A percentile compares a stretch with the other conserved stretches of the same genome.
Conservation (phyloP, 352 stramenopile genomes). For the Globisporangium acanthophoron region DNA sequence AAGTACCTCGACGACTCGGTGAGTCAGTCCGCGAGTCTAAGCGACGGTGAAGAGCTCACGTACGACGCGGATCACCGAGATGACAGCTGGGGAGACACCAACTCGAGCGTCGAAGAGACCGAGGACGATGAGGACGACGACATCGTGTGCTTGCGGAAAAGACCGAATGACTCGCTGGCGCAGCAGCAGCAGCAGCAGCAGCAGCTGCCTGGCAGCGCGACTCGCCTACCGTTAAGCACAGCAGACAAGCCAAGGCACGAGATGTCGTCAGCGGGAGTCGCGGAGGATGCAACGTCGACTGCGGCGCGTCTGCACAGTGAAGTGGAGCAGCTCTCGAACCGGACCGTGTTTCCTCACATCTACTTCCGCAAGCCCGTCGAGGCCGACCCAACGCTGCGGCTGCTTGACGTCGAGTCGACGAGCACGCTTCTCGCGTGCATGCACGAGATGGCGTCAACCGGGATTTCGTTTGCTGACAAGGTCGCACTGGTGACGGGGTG, state of each 20-base stretch:
- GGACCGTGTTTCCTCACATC: slow-evolving; percentile 63
- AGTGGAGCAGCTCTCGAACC: slow-evolving; percentile 61
- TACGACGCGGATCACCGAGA: not conserved
- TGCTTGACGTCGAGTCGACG: slow-evolving; percentile 81
- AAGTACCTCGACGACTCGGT: slow-evolving; percentile 30
- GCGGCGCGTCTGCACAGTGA: slow-evolving; percentile 36
- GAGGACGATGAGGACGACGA: slow-evolving; percentile 46
- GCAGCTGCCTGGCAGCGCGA: not conserved
- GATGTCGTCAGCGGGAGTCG: not conserved
- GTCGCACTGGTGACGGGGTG: slow-evolving; percentile 83
- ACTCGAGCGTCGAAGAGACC: slow-evolving; percentile 13
- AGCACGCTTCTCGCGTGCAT: slow-evolving; percentile 76
- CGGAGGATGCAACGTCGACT: not conserved
- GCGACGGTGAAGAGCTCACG: not conserved
- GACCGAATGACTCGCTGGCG: slow-evolving; percentile 23
- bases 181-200: too few species aligned
- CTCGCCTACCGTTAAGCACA: too few species aligned
- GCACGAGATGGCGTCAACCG: slow-evolving; percentile 78
- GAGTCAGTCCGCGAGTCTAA: too few species aligned
- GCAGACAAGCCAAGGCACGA: too few species aligned
- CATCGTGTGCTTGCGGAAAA: slow-evolving; percentile 8
- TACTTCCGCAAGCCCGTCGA: slow-evolving; percentile 73
- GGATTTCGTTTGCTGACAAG: slow-evolving; percentile 83
- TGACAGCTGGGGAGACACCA: slow-evolving; percentile 3
- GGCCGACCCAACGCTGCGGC: slow-evolving; percentile 70